Evolutionary conservation across 2,329 filamentous ascomycete genomes (phyloP), one percentile per base, ranked within the genome.

Genomic region (Stylonectria norvegica): DNA sequence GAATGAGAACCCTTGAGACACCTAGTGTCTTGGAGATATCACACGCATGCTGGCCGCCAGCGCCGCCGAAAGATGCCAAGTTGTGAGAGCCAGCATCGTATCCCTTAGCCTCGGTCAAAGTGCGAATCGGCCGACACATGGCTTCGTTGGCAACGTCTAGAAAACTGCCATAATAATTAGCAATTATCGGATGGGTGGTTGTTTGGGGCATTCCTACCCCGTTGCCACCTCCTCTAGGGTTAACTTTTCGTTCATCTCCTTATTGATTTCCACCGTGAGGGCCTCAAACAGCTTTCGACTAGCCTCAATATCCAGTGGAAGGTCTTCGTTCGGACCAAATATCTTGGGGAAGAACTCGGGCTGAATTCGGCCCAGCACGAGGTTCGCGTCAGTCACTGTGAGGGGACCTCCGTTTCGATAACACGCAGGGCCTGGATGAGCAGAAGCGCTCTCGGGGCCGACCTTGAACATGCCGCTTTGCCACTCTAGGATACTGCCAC

Each of bases 341-440:
- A 95, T 95, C 60, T 89, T 89, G 1, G 89, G 89, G 58, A 95
- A 95, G 70, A 89, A 94, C 48, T 93, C 86, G 0, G 89, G 89
- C 2, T 95, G 66, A 4, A 96, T 70, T 20, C 89, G 76, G 0
- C 89, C 89, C 0, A 95, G 77, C 55, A 87, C 87, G 5, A 95
- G 64, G 55, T 95, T 95, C 4, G 89, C 89, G 60, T 95, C 89
- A 0, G 89, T 95, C 18, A 95, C 89, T 0, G 89, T 91, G 8
- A 89, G 72, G 4, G 89, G 89, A 0, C 89, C 89, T 0, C 84
- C 86, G 63, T 95, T 95, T 23, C 89, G 77, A 63, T 95, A 95
- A 53, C 89, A 95, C 1, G 86, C 87, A 10, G 89, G 89, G 0
- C 89, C 89, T 0, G 89, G 89, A 57, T 94, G 86, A 2, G 89